Percentiles rank a stretch among this genome's conserved stretches.
phyloP scores from a whole-genome alignment of 768 basidiomycete genomes.

The Kwoniella heveanensis region DNA sequence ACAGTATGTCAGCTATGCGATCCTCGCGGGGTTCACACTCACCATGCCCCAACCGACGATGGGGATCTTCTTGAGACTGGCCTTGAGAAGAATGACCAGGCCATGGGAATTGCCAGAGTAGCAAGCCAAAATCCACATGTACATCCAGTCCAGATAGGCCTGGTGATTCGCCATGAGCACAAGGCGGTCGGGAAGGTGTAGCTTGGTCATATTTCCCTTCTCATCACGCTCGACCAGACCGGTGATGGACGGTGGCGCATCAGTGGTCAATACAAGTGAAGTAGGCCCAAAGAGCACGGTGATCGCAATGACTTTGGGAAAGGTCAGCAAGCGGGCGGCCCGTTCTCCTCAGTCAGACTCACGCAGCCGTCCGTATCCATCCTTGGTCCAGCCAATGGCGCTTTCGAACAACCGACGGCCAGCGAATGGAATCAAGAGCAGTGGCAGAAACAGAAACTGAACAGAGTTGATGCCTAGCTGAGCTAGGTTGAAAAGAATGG shows the following conservation, averaged over 20 bases:
- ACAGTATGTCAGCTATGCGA: neutral
- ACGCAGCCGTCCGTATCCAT: slow-evolving; percentile 73
- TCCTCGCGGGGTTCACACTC: slow-evolving; percentile 15
- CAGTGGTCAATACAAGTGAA: slow-evolving; percentile 50
- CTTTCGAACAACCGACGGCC: slow-evolving; percentile 65
- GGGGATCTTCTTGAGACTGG: slow-evolving; percentile 81
- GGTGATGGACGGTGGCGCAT: slow-evolving; percentile 55
- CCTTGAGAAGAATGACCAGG: slow-evolving; percentile 89
- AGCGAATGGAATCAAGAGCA: slow-evolving; percentile 66
- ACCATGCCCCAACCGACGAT: slow-evolving; percentile 78
- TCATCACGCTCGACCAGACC: slow-evolving; percentile 64
- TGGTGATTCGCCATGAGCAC: slow-evolving; percentile 90
- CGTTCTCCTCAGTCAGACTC: slow-evolving; percentile 32
- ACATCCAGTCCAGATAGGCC: slow-evolving; percentile 63
- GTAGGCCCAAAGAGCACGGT: slow-evolving; percentile 47
- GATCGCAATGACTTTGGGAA: slow-evolving; percentile 46
- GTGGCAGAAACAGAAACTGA: slow-evolving; percentile 72
- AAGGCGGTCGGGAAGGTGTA: slow-evolving; percentile 75
- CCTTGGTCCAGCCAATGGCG: slow-evolving; percentile 79
- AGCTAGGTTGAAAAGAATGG: slow-evolving; percentile 62
- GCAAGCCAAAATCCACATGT: slow-evolving; percentile 62
- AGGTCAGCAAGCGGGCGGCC: slow-evolving; percentile 1
- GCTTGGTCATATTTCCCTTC: slow-evolving; percentile 62
- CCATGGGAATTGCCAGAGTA: slow-evolving; percentile 60
- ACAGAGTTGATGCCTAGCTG: slow-evolving; percentile 71